phyloP scores from a whole-genome alignment of 805 yeast species.

The Cyberlindnera lachancei region DNA sequence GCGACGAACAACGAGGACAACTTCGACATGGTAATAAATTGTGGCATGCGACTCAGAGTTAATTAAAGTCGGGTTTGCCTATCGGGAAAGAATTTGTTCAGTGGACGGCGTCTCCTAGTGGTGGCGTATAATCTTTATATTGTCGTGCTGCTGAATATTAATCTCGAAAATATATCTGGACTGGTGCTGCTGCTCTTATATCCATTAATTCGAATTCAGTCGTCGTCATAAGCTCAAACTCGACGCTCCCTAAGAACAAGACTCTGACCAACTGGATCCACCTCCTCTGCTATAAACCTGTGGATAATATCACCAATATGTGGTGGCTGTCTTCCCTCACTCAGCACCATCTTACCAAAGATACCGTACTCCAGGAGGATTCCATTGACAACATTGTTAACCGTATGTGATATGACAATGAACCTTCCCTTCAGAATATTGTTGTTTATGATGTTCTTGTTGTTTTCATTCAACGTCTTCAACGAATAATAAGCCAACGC shows the following conservation, averaged over 20 bases:
- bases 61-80: too few relatives aligned
- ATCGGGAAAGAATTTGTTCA: too few relatives aligned
- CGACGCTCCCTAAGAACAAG: conserved; percentile 27
- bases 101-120: too few relatives aligned
- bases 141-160: too few relatives aligned
- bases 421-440: conserved; percentile 22
- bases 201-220: too few relatives aligned
- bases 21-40: too few relatives aligned
- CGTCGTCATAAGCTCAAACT: too few relatives aligned
- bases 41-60: too few relatives aligned
- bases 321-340: conserved; percentile 23
- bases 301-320: conserved; percentile 37
- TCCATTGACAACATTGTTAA: conserved; percentile 28
- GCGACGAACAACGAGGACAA: too few relatives aligned
- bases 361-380: conserved; percentile 24
- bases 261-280: conserved; percentile 37
- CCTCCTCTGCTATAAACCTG: conserved; percentile 31
- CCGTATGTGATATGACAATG: conserved; percentile 35
- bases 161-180: too few relatives aligned
- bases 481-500: conserved; percentile 32
- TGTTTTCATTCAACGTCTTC: conserved; percentile 19
- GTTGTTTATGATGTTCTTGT: conserved; percentile 10
- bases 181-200: too few relatives aligned
- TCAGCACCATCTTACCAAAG: conserved; percentile 24
- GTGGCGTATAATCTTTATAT: too few relatives aligned